Evolutionary conservation across 805 yeast species (phyloP).

Genomic region (Jamesozyma spencerorum): DNA sequence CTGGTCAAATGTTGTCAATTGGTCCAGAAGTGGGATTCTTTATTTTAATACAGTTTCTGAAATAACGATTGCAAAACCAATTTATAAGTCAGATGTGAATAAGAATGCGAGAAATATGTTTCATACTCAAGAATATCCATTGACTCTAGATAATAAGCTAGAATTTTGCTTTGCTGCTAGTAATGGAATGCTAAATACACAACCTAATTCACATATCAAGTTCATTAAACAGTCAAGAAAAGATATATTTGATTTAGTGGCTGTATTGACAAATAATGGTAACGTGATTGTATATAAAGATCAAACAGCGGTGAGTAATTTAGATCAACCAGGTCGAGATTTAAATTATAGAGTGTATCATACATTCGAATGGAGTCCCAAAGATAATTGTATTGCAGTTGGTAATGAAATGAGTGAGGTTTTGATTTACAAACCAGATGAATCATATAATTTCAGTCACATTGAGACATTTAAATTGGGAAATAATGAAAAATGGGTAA

Average conservation of each 20-base stretch:
- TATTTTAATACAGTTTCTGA: constrained; percentile 23
- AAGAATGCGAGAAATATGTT: constrained; percentile 18
- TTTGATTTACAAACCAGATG: not conserved
- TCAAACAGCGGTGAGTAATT: constrained; percentile 7
- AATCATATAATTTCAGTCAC: not conserved
- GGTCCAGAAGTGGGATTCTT: constrained; percentile 27
- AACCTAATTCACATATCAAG: constrained; percentile 20
- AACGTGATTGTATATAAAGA: constrained; percentile 20
- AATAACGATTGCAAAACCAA: constrained; percentile 22
- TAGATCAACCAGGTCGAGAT: constrained; percentile 14
- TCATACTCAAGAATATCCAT: constrained; percentile 19
- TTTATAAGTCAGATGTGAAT: constrained; percentile 14
- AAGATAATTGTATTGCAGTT: constrained; percentile 14
- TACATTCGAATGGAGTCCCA: constrained; percentile 21
- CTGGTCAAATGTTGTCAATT: constrained; percentile 19
- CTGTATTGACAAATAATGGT: constrained; percentile 24
- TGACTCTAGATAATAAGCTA: constrained; percentile 19
- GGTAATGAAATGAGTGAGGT: constrained; percentile 23
- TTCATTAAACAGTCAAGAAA: constrained; percentile 17
- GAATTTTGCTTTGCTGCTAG: constrained; percentile 18
- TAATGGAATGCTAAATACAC: constrained; percentile 23
- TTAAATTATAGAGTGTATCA: constrained; percentile 18
- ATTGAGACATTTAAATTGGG: not conserved
- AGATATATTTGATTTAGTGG: constrained; percentile 12
- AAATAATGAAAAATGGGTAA: constrained; percentile 15